Base-by-base conservation (phyloP, 495 filamentous ascomycete genomes). In the Platismatia glauca region DNA sequence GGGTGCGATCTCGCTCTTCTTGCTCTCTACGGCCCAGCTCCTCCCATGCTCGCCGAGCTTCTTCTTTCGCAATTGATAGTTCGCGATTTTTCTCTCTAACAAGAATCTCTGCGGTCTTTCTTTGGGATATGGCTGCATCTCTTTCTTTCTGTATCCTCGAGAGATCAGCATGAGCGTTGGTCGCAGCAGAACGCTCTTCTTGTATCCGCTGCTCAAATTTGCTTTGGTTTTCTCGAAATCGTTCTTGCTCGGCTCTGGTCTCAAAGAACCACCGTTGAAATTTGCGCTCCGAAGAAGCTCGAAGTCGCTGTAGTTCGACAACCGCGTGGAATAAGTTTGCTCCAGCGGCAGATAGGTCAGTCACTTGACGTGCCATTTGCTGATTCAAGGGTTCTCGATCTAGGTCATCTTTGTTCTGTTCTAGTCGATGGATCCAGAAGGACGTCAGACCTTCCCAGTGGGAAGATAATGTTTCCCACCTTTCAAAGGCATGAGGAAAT, bases 241-340 rank as follows among this genome's bases (percentile, higher is more conserved):
- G 86, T 77, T 98, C 94, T 67, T 95, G 84, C 61, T 97, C 91
- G 44, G 84, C 80, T 52, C 92, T 84, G 3, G 90, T 95, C 68
- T 98, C 94, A 71, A 95, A 95, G 75, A 97, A 97, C 94, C 94
- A 98, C 46, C 95, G 86, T 73, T 97, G 95, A 71, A 98, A 98
- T 71, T 97, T 97, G 41, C 95, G 83, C 73, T 97, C 95, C 2
- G 91, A 96, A 27, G 89, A 95, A 24, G 95, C 94, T 27, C 94
- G 89, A 18, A 98, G 80, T n/a, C 94, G 86, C 69, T 98, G 94
- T 38, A 98, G 77, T 71, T 98, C 94, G 18, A 98, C 93, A 3
- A 98, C 92, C 8, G 95, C 94, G 71, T 97, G 94, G 72, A 98
- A 98, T 9, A 98, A 81, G 69, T 97, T 98, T 27, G 94, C 95